Conservation (phyloP, 2,329 filamentous ascomycete genomes). For the Ceratocystis colombiana region DNA sequence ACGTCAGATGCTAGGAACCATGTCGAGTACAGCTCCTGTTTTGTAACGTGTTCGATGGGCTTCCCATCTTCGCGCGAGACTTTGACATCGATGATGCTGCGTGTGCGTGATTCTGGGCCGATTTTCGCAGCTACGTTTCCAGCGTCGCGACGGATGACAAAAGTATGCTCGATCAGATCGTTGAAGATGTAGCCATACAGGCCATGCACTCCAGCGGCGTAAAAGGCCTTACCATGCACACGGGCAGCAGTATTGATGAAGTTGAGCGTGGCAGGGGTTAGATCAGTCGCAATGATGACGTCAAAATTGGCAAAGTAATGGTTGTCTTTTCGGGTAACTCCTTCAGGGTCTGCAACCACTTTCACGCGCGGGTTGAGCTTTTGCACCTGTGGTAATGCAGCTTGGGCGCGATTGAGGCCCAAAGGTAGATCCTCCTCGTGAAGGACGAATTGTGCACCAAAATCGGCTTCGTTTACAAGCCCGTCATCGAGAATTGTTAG, state of each 20-base stretch:
- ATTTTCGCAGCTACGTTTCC: slow-evolving; percentile 58
- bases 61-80: slow-evolving; percentile 58
- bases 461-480: slow-evolving; percentile 63
- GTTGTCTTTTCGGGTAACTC: slow-evolving; percentile 56
- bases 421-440: slow-evolving; percentile 53
- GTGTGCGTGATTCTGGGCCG: slow-evolving; percentile 63
- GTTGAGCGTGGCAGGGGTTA: slow-evolving; percentile 62
- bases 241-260: slow-evolving; percentile 81
- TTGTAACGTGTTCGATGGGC: slow-evolving; percentile 74
- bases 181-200: slow-evolving; percentile 91
- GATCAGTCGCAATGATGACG: slow-evolving; percentile 80
- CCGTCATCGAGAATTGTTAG: slow-evolving; percentile 80
- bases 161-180: slow-evolving; percentile 83
- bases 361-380: slow-evolving; percentile 83
- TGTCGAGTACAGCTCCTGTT: slow-evolving; percentile 82
- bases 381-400: slow-evolving; percentile 65
- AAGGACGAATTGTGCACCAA: slow-evolving; percentile 76
- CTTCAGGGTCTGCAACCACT: slow-evolving; percentile 58
- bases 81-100: slow-evolving; percentile 61
- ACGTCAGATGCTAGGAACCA: slow-evolving; percentile 70
- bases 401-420: slow-evolving; percentile 75
- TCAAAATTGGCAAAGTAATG: slow-evolving; percentile 73
- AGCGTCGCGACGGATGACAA: slow-evolving; percentile 73
- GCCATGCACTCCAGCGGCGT: slow-evolving; percentile 40
- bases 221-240: slow-evolving; percentile 40